A percentile compares a stretch with the other conserved stretches of the same genome.
phyloP scores from a whole-genome alignment of 2,329 filamentous ascomycete genomes.

The Aspergillus fijiensis region DNA sequence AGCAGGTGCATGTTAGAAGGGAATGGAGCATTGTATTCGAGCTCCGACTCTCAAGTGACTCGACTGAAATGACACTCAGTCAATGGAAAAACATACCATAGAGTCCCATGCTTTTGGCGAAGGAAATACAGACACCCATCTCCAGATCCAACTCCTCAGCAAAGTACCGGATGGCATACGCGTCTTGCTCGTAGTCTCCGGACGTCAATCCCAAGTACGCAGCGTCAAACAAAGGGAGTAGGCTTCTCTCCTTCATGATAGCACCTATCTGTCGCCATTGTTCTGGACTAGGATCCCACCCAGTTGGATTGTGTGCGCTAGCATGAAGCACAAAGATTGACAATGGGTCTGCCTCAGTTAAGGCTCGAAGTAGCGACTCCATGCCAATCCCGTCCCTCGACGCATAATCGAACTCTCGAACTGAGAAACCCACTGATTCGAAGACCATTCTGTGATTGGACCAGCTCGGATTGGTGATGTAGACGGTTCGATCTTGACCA shows the following conservation, averaged over 20 bases:
- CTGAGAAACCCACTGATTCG: background rate
- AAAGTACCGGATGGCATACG: background rate
- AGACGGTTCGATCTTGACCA: background rate
- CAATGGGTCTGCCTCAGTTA: background rate
- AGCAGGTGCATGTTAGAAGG: no score
- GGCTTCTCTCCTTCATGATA: background rate
- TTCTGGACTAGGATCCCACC: conserved; percentile 78
- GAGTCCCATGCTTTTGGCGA: background rate
- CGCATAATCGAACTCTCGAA: background rate
- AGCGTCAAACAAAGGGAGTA: background rate
- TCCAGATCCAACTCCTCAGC: background rate
- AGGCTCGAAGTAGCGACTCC: no score
- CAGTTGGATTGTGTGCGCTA: conserved; percentile 90
- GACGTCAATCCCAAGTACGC: background rate
- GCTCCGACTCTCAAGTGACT: no score
- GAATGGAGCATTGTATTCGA: no score
- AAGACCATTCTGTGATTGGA: conserved; percentile 6
- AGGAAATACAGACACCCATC: background rate
- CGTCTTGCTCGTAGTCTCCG: background rate
- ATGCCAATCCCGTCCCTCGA: background rate
- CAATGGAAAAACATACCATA: background rate
- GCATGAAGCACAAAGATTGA: conserved; percentile 61
- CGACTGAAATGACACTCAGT: no score
- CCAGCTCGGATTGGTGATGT: conserved; percentile 6
- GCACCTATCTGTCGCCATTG: conserved; percentile 77